phyloP scores from a whole-genome alignment of 2,329 filamentous ascomycete genomes.

The Fusarium musae region DNA sequence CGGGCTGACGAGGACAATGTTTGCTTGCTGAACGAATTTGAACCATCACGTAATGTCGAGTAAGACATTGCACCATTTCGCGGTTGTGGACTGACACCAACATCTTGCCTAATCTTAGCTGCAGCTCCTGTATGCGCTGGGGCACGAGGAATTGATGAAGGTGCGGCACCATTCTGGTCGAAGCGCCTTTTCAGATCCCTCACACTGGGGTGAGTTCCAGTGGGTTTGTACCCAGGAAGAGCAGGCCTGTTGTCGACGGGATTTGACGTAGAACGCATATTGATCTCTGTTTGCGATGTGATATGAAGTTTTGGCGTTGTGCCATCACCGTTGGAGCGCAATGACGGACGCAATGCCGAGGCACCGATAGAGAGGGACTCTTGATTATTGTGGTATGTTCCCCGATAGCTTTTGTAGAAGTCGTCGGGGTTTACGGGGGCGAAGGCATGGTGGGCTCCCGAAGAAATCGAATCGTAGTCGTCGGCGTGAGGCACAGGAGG shows the following conservation, averaged over 20 bases:
- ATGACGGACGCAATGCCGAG: slow-evolving; percentile 55
- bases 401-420: slow-evolving; percentile 64
- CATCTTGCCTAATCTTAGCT: slow-evolving; percentile 48
- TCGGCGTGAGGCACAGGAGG: slow-evolving; percentile 41
- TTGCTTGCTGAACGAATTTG: slow-evolving; percentile 35
- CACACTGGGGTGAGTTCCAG: slow-evolving; percentile 71
- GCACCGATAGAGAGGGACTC: slow-evolving; percentile 52
- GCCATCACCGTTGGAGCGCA: slow-evolving; percentile 63
- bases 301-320: slow-evolving; percentile 60
- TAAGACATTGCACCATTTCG: slow-evolving; percentile 54
- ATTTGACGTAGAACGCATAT: slow-evolving; percentile 66
- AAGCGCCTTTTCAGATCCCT: slow-evolving; percentile 84
- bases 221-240: slow-evolving; percentile 46
- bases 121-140: slow-evolving; percentile 50
- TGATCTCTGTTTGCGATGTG: slow-evolving; percentile 53
- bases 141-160: slow-evolving; percentile 51
- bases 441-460: slow-evolving; percentile 51
- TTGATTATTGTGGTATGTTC: slow-evolving; percentile 50
- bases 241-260: slow-evolving; percentile 60
- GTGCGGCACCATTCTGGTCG: slow-evolving; percentile 66
- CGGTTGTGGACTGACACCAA: slow-evolving; percentile 48
- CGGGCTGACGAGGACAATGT: slow-evolving; percentile 43
- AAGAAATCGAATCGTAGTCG: slow-evolving; percentile 36
- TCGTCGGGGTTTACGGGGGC: slow-evolving; percentile 63
- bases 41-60: slow-evolving; percentile 53